Base-by-base conservation (phyloP, 2,329 filamentous ascomycete genomes). In the Aspergillus ustus region DNA sequence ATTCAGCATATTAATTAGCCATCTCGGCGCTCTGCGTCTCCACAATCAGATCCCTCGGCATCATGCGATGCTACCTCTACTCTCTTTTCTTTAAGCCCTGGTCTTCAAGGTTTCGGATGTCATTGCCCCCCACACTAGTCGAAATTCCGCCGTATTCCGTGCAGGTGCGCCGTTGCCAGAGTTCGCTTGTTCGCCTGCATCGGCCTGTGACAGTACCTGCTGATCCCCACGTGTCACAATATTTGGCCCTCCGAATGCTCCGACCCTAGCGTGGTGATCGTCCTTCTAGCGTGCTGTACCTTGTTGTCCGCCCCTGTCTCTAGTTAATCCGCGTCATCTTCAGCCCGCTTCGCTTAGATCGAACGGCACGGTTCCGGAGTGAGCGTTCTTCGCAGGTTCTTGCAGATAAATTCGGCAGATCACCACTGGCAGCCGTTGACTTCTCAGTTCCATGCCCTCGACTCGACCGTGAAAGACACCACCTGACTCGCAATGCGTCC, bases 401-500 rank as follows among this genome's bases (percentile, higher is more conserved):
- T 34, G 46, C 20, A 48, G 20, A 60, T 61, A 61, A 61, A 61
- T 61, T 52, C 52, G 8, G 40, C 25, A 37, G 48, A 52, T 57
- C 29, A 50, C 55, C 45, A n/a, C 17, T 13, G 20, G 22, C 19
- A 28, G 17, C 25, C 17, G 20, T 44, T 15, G 8, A 11, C 11
- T 1, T 20, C 9, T 6, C 15, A 8, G 20, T 40, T 40, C 2
- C 19, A 20, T 29, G 25, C 20, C 37, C 20, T 34, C 13, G 29
- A 43, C 25, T 54, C 22, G 19, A n/a, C 13, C n/a, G 31, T 7
- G 22, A 25, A 48, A 22, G 7, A 8, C 20, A 11, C 45, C 6
- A 31, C 40, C 48, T 34, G 44, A 49, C 17, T 43, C 56, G 63
- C 34, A 28, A 75, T 75, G 72, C 67, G 63, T n/a, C 52, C 70